Conservation (phyloP, 345 rosid species). For the Eucalyptus erythrocorys region DNA sequence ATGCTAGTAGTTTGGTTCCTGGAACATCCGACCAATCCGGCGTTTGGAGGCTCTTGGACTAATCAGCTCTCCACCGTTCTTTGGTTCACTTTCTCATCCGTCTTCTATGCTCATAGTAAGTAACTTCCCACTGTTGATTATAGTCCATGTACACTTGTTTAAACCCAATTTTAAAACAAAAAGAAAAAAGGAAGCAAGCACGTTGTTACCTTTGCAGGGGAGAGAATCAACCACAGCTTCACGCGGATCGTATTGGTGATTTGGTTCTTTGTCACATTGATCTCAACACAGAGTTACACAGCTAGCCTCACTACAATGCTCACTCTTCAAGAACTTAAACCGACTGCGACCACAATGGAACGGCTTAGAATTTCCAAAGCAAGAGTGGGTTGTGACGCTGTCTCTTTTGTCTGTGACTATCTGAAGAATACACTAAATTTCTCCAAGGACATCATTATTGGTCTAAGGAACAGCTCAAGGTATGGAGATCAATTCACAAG, state of each 20-base stretch:
- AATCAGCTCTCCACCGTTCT: slow-evolving; percentile 22
- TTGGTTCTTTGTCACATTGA: slow-evolving; percentile 43
- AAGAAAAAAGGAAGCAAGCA: not conserved
- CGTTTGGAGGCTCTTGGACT: slow-evolving; percentile 15
- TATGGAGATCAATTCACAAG: slow-evolving; percentile 1
- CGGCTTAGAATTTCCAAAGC: slow-evolving; percentile 4
- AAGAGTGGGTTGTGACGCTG: slow-evolving; percentile 28
- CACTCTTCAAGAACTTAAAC: slow-evolving; percentile 19
- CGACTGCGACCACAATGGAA: slow-evolving; percentile 14
- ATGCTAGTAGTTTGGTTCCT: slow-evolving; percentile 34
- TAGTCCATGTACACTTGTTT: not conserved
- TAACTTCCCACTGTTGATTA: not conserved
- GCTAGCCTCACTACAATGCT: slow-evolving; percentile 42
- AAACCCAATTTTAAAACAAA: not conserved
- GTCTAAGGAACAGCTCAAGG: not conserved
- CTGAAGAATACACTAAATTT: slow-evolving; percentile 10
- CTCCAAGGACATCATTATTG: slow-evolving; percentile 1
- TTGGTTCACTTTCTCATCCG: slow-evolving; percentile 34
- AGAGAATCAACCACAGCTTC: slow-evolving; percentile 18
- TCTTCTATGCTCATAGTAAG: slow-evolving; percentile 53
- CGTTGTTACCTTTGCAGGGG: slow-evolving; percentile 12
- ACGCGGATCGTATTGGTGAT: slow-evolving; percentile 26
- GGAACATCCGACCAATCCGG: slow-evolving; percentile 27
- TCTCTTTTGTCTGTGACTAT: slow-evolving; percentile 25
- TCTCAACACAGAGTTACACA: slow-evolving; percentile 44